A percentile compares a stretch with the other conserved stretches of the same genome.
Evolutionary conservation across 192 early-diverging fungal genomes (phyloP).

Genomic region (Pecoramyces ruminantium): DNA sequence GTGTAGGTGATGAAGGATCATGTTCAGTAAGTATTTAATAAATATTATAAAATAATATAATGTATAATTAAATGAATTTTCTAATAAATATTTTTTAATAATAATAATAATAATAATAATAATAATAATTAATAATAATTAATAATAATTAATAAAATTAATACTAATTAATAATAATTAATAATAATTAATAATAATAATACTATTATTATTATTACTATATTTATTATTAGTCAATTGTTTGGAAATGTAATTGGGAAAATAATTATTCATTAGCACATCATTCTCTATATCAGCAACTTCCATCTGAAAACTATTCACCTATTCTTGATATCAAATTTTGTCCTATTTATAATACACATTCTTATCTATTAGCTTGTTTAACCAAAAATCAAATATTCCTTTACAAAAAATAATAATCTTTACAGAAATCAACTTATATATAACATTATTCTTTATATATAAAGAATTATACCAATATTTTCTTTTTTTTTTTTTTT

Average conservation of each 20-base stretch:
- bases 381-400: neutral
- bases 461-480: too few relatives aligned
- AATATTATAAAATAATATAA: too few relatives aligned
- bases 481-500: too few relatives aligned
- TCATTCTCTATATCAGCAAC: neutral
- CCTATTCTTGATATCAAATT: neutral
- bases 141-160: too few relatives aligned
- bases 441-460: too few relatives aligned
- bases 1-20: neutral
- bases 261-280: neutral
- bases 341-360: neutral
- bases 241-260: neutral
- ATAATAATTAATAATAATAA: too few relatives aligned
- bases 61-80: too few relatives aligned
- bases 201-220: too few relatives aligned
- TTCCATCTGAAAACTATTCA: neutral
- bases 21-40: neutral
- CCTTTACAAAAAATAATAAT: neutral
- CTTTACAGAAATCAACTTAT: neutral
- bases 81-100: too few relatives aligned
- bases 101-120: too few relatives aligned
- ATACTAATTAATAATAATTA: too few relatives aligned
- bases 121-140: too few relatives aligned
- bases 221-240: neutral
- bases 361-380: neutral